These are phyloP conservation scores for Entrophospora sp. DNA, from an alignment of 192 early-diverging fungal species.

Conservation along the genomic window DNA sequence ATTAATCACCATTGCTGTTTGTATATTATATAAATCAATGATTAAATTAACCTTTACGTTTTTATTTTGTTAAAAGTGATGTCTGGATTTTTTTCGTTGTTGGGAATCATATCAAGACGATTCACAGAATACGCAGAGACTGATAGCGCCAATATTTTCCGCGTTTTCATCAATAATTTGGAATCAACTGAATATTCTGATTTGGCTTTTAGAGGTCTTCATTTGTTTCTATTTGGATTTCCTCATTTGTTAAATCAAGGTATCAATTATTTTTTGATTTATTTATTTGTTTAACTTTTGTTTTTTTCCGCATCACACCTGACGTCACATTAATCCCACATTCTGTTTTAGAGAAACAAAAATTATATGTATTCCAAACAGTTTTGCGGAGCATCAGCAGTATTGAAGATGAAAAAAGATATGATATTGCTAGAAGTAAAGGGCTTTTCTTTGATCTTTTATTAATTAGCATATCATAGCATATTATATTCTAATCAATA, in stretches of 20 bases:
- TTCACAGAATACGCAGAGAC: constrained; percentile 22
- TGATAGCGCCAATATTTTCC: constrained; percentile 18
- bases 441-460: background rate
- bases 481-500: background rate
- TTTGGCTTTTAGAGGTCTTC: constrained; percentile 25
- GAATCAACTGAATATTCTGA: constrained; percentile 25
- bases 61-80: constrained; percentile 23
- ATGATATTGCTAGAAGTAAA: background rate
- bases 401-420: background rate
- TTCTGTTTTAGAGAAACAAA: background rate
- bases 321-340: background rate
- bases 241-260: constrained; percentile 19
- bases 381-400: background rate
- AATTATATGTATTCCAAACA: background rate
- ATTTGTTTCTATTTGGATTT: constrained; percentile 25
- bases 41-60: background rate
- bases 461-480: background rate
- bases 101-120: constrained; percentile 33
- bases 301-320: too few relatives aligned
- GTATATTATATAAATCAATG: constrained; percentile 23
- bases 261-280: constrained; percentile 20
- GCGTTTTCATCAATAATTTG: constrained; percentile 27
- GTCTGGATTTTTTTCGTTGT: constrained; percentile 31
- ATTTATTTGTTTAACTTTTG: background rate
- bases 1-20: too few relatives aligned